These are phyloP conservation scores for Cryptococcus sp. DNA, from an alignment of 1,284 basidiomycete species.

Conservation along the genomic window DNA sequence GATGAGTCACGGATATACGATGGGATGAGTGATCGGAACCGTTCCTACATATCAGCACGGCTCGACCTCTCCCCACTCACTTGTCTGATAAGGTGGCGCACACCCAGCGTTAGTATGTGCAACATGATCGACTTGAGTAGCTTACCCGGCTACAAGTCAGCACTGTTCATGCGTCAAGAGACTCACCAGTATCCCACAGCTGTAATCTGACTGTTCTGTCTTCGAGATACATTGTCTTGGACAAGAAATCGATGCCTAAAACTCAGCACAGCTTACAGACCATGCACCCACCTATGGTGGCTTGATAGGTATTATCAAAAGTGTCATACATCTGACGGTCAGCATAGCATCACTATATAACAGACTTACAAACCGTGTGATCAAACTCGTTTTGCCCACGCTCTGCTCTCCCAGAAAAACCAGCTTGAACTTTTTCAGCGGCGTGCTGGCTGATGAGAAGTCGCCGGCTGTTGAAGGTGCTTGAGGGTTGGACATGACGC, in stretches of 20 bases:
- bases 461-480: conserved; percentile 21
- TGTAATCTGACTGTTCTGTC: conserved; percentile 97
- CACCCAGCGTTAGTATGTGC: not conserved
- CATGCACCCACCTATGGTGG: conserved; percentile 71
- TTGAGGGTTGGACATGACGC: conserved; percentile 6
- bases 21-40: conserved; percentile 96
- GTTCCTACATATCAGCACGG: conserved; percentile 64
- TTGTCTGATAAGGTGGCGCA: conserved; percentile 24
- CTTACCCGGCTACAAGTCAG: conserved; percentile 5
- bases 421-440: conserved; percentile 93
- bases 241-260: conserved; percentile 89
- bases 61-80: conserved; percentile 23
- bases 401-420: conserved; percentile 90
- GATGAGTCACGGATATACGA: conserved; percentile 99
- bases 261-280: not conserved
- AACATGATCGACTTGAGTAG: not conserved
- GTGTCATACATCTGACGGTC: conserved; percentile 92
- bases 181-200: conserved; percentile 94
- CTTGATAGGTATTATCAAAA: conserved; percentile 99
- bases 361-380: conserved; percentile 74
- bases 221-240: conserved; percentile 99
- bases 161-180: not conserved
- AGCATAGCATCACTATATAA: not conserved
- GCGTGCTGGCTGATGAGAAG: conserved; percentile 50
- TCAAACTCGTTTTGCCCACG: conserved; percentile 95